Base-by-base conservation (phyloP, 352 stramenopile genomes). In the Blastocystis hominis region DNA sequence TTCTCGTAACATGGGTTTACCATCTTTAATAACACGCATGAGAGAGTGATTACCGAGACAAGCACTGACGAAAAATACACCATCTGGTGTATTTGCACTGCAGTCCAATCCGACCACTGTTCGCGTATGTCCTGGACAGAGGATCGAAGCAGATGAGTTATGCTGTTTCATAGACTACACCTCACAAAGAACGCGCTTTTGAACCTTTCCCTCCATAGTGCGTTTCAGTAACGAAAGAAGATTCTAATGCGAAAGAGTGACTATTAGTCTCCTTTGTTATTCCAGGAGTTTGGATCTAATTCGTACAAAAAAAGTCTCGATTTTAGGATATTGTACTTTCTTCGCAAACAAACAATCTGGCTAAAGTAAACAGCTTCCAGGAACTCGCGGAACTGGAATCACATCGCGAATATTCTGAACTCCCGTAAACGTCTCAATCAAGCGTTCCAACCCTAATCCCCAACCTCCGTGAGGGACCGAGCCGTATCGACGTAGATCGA, bases 371-470 rank as follows among this genome's bases (percentile, higher is more conserved):
- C 75, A 86, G 75, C 9, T 77, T 9, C 93, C 93, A 47, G 94
- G 95, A 80, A 96, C 97, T 36, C 95, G 91, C 20, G 95, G 95
- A 54, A 98, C 95, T 38, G 96, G 95, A 62, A 98, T 98, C 17
- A 97, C 94, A 88, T 98, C 95, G n/a, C 96, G 93, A 70, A 98
- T 98, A 92, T 97, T 97, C 78, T 97, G 93, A 89, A 97, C 94
- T 30, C 95, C 93, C 7, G 93, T 97, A 42, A 92, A 91, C 70
- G 96, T 96, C 86, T 92, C 91, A 38, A 98, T 92, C 20, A 98
- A 92, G n/a, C 95, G 93, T 91, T 98, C 95, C 78, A 98, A 98
- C 84, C 96, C 96, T 55, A 98, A 92, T 3, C 95, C 96, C 92
- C 96, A 98, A 53, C 95, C 95, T 46, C 93, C 94, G 91, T 98